Base-by-base conservation (phyloP, 768 basidiomycete species). In the Kwoniella mangroviensis region DNA sequence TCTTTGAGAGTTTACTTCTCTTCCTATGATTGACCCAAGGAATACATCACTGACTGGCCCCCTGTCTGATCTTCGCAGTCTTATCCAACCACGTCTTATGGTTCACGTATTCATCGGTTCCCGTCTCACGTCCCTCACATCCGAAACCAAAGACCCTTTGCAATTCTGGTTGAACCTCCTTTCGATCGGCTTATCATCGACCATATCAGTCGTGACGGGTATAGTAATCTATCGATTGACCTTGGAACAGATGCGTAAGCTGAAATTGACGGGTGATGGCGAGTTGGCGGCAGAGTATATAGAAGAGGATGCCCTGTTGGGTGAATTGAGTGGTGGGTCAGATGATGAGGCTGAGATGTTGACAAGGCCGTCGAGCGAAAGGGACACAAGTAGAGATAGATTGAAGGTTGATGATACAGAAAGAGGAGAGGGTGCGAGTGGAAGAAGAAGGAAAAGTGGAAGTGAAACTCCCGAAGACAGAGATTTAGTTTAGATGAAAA, bases 101-200 rank as follows among this genome's bases (percentile, higher is more conserved):
- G 75, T 83, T 21, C 76, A 79, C 13, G 79, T 83, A 13, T 83
- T 83, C 64, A 79, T 83, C 43, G 82, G 82, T 58, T 81, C 79
- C n/a, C 73, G 82, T 22, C 75, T 83, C n/a, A 75, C 74, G 6
- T 83, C 82, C 15, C 74, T 83, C 17, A 67, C 75, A 11, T 67
- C 68, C 34, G 76, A 75, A 3, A 67, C 65, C 15, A 68, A 74
- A 21, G 81, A 81, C 57, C 75, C 79, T 13, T 62, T 81, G 1
- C 70, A 72, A 54, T 78, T 75, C 63, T 83, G 81, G 79, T 70
- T 83, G 56, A 83, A 83, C 65, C 15, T 81, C 63, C 62, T 71
- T 4, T 81, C 78, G 15, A 83, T 83, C 28, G 65, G 65, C 9
- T 45, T 80, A 24, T 70, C 73, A 0, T 43, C 73, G 17, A 68